Base-by-base conservation (phyloP, 2,329 filamentous ascomycete genomes). In the Sarocladium kiliense region DNA sequence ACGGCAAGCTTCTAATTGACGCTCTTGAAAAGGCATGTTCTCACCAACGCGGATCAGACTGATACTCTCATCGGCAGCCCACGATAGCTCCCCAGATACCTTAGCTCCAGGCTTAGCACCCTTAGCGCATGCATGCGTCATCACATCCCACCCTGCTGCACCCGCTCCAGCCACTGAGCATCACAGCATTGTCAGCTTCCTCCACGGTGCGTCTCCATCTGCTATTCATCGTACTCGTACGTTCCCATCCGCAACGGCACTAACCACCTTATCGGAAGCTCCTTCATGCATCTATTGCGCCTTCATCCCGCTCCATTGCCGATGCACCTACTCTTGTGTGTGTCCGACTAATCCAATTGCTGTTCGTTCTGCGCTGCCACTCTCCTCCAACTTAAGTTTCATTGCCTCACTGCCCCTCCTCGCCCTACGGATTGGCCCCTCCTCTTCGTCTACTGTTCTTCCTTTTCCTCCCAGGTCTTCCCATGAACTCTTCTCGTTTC, bases 81-180 rank as follows among this genome's bases (percentile, higher is more conserved):
- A n/a, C n/a, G n/a, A n/a, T n/a, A n/a, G n/a, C n/a, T n/a, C n/a
- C 44, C 44, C 44, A 30, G 44, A 47, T 30, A n/a, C n/a, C n/a
- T n/a, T n/a, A 30, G 14, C 44, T 18, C 23, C 44, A 27, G 23
- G 21, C 23, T 30, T 47, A 30, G 25, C 44, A 27, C 21, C 44
- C 23, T 47, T 47, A 47, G 44, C 47, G 47, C 34, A 36, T 51
- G 47, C 30, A 51, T 53, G 50, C 50, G 50, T 53, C 50, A 53
- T 53, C 50, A 41, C 47, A 34, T 36, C 26, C 30, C 47, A 51
- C 47, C 47, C 26, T n/a, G 27, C 26, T 19, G 27, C 47, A 27
- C 50, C 34, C 26, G 34, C 50, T 53, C 30, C 50, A 53, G 21
- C 50, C 50, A 53, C 3, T 41, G 19, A 53, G 50, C 50, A 53